A percentile compares a stretch with the other conserved stretches of the same genome.
Evolutionary conservation across 495 filamentous ascomycete species (phyloP).

Genomic region (Podospora conica): DNA sequence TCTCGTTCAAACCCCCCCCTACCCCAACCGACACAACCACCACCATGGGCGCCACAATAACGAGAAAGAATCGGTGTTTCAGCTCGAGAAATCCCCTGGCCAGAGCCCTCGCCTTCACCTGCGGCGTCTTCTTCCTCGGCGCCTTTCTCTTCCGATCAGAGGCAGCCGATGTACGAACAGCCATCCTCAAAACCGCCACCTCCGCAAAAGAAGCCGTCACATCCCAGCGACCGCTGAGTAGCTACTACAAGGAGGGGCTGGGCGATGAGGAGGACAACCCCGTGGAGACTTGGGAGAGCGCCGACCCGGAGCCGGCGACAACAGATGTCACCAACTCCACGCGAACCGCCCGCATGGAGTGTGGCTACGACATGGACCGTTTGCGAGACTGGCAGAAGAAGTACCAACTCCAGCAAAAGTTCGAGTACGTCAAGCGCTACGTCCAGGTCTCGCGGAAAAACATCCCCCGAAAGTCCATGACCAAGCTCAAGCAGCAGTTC

Average conservation of each 20-base stretch:
- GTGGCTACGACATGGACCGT: conserved; percentile 39
- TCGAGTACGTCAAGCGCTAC: conserved; percentile 50
- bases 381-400: conserved; percentile 36
- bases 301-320: not conserved
- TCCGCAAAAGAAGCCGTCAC: conserved; percentile 29
- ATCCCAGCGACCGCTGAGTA: conserved; percentile 28
- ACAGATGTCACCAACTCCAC: conserved; percentile 9
- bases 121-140: conserved; percentile 31
- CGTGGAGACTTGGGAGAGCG: conserved; percentile 1
- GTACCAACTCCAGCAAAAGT: conserved; percentile 41
- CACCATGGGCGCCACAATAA: conserved; percentile 34
- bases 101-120: conserved; percentile 32
- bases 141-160: conserved; percentile 33
- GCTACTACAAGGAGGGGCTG: conserved; percentile 4
- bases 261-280: not conserved
- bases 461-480: conserved; percentile 42
- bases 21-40: not conserved
- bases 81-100: conserved; percentile 41
- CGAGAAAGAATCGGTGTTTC: conserved; percentile 35
- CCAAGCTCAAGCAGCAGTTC: conserved; percentile 39
- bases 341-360: conserved; percentile 29
- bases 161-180: conserved; percentile 31
- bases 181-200: conserved; percentile 33
- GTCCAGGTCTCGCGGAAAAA: conserved; percentile 38
- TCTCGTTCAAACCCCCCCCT: not conserved